These are phyloP conservation scores for Paecilomyces niveus DNA, from an alignment of 2,329 filamentous ascomycete species.

Conservation along the genomic window DNA sequence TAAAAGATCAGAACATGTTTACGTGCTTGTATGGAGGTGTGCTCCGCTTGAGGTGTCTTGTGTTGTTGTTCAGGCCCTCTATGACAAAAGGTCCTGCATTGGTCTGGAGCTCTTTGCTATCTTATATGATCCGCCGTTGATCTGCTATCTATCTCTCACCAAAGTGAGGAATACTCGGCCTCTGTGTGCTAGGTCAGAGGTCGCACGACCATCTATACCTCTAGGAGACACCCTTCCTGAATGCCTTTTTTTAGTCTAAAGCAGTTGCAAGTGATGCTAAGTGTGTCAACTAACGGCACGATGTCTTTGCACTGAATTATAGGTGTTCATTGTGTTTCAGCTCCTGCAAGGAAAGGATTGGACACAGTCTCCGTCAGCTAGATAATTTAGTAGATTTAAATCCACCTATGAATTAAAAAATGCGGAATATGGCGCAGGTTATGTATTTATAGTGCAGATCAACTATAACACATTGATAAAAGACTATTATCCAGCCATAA, in stretches of 20 bases:
- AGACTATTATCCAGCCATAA: neutral
- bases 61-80: neutral
- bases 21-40: neutral
- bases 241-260: too few relatives aligned
- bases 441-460: too few relatives aligned
- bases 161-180: neutral
- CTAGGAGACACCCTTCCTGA: too few relatives aligned
- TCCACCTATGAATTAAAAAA: too few relatives aligned
- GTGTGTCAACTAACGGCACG: too few relatives aligned
- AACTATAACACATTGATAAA: neutral
- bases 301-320: too few relatives aligned
- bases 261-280: too few relatives aligned
- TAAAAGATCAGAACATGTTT: neutral
- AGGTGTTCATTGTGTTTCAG: too few relatives aligned
- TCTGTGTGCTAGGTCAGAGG: neutral
- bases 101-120: neutral
- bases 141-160: neutral
- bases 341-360: too few relatives aligned
- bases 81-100: neutral
- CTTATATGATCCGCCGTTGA: neutral
- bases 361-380: too few relatives aligned
- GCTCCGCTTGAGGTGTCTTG: neutral
- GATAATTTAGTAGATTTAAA: too few relatives aligned
- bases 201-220: neutral
- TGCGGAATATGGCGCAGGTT: too few relatives aligned